Conservation (phyloP, 768 basidiomycete genomes). For the Imleria badia region DNA sequence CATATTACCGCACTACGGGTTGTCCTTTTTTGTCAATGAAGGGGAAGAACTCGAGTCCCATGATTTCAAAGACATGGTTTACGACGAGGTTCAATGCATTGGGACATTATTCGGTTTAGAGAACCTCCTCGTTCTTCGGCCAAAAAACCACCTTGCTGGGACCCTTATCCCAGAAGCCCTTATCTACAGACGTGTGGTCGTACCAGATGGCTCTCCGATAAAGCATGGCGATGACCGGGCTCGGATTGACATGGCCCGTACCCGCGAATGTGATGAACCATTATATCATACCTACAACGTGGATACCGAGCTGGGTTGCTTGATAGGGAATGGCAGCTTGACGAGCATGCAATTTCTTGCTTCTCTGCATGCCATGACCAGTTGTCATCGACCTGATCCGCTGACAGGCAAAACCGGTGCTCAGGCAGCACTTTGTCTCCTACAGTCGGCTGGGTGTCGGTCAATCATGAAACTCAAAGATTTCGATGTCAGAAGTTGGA, state of each 20-base stretch:
- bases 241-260: neutral
- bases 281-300: neutral
- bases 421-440: too few relatives aligned
- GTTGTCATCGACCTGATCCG: too few relatives aligned
- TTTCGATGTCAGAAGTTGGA: too few relatives aligned
- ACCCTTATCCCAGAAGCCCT: too few relatives aligned
- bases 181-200: conserved; percentile 29
- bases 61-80: conserved; percentile 38
- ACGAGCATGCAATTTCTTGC: too few relatives aligned
- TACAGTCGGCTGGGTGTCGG: conserved; percentile 10
- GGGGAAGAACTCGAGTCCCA: conserved; percentile 32
- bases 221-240: neutral
- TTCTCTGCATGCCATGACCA: too few relatives aligned
- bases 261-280: neutral
- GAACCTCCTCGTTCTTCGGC: too few relatives aligned
- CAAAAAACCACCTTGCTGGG: too few relatives aligned
- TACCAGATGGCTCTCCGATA: neutral
- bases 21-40: too few relatives aligned
- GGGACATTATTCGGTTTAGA: conserved; percentile 25
- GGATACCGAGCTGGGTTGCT: too few relatives aligned
- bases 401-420: too few relatives aligned
- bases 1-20: conserved; percentile 14
- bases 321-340: too few relatives aligned
- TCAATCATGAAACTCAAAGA: conserved; percentile 38
- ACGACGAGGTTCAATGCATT: conserved; percentile 37